These are phyloP conservation scores for Ogataea wickerhamii DNA, from an alignment of 805 yeast genomes.

Conservation along the genomic window DNA sequence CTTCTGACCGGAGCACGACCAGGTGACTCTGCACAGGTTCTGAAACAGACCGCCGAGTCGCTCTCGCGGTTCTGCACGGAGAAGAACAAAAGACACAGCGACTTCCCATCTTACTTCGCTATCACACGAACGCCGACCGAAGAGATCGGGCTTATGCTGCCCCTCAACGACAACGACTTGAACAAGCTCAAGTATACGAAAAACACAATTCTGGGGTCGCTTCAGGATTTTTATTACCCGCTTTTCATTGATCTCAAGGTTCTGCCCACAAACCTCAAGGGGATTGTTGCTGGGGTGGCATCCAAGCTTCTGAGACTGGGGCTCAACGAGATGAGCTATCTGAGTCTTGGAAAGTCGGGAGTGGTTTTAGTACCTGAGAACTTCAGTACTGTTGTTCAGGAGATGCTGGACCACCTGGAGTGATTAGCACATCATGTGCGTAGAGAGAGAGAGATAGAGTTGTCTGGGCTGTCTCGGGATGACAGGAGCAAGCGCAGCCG, in stretches of 20 bases:
- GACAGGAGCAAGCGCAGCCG: too few relatives aligned
- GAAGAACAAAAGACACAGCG: conserved; percentile 2
- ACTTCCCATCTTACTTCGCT: conserved; percentile 46
- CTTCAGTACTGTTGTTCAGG: conserved; percentile 17
- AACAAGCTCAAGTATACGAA: conserved; percentile 38
- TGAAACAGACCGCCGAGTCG: conserved; percentile 41
- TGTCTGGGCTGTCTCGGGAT: too few relatives aligned
- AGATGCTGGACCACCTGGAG: conserved; percentile 10
- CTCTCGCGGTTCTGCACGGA: conserved; percentile 24
- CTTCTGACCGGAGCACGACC: conserved; percentile 59
- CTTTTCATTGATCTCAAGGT: conserved; percentile 49
- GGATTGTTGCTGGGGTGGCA: conserved; percentile 66
- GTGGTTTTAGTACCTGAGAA: conserved; percentile 58
- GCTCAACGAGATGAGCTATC: conserved; percentile 50
- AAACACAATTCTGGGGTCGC: conserved; percentile 49
- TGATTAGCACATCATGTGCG: too few relatives aligned
- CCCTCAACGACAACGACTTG: conserved; percentile 37
- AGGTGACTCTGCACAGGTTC: conserved; percentile 40
- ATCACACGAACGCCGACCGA: conserved; percentile 48
- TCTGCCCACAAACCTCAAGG: conserved; percentile 57
- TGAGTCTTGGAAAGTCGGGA: conserved; percentile 59
- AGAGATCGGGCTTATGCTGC: conserved; percentile 48
- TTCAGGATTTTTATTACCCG: conserved; percentile 55
- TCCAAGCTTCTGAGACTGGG: conserved; percentile 36
- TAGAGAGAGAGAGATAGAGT: too few relatives aligned